Base-by-base conservation (phyloP, 148 eudicot genomes). In the Beta vulgaris region DNA sequence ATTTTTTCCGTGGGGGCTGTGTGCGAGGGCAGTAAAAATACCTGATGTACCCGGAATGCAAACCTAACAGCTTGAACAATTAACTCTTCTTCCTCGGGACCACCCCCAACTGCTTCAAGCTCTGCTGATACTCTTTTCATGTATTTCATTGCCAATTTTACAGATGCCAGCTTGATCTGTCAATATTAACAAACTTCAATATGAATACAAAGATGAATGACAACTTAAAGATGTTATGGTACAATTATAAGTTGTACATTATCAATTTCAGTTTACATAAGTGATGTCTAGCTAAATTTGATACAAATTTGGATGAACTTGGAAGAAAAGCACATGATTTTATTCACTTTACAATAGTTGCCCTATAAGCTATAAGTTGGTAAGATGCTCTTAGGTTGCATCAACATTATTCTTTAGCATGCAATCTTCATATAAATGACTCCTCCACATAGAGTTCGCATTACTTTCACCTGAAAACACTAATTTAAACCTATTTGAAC, bases 21-120 rank as follows among this genome's bases (percentile, higher is more conserved):
- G n/a, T n/a, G n/a, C 25, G 14, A 36, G 58, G 53, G 34, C 28
- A 42, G 2, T 26, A 60, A 63, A 62, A 51, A 77, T 53, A 95
- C 99, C 99, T 95, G 99, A 78, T 95, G 99, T 34, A 95, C 97
- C 2, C 99, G 87, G 81, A 92, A 95, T 25, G 99, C 99, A 82
- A 92, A 92, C 73, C 91, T 84, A 79, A 95, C 96, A 25, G 93
- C 96, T 85, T 95, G 97, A 68, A 95, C 89, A 18, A 95, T 92
- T 54, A 95, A 80, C 77, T 95, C 99, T 84, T 95, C 92, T 84
- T 95, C 99, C 73, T 92, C 97, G 1, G 89, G 88, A 16, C 90
- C 90, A 74, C 96, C 85, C 57, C 85, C 76, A 10, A 84, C 90
- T 48, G 77, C 78, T 77, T 91, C 97, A 26, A 95, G 94, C 77